Base-by-base conservation (phyloP, 2,329 filamentous ascomycete species). In the Gyromitra esculenta region DNA sequence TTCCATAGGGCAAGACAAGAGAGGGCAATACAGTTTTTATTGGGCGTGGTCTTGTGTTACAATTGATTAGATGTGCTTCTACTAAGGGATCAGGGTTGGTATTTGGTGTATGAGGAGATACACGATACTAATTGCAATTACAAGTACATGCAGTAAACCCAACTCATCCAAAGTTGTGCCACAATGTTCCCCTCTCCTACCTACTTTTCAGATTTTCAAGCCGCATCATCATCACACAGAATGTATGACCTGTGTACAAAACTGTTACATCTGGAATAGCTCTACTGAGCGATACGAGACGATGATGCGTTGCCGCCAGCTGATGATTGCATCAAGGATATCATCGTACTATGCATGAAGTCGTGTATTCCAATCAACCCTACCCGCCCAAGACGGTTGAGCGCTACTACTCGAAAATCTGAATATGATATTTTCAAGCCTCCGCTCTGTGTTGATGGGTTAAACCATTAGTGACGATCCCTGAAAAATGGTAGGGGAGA, bases 341-440 rank as follows among this genome's bases (percentile, higher is more conserved):
- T 93, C 88, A 96, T 93, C 0, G 92, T 94, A 80, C 90, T 92
- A 82, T 91, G 91, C 87, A 96, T 91, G 81, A 96, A 84, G 78
- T 90, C 87, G 15, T 88, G 87, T 39, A 95, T 86, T 0, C 93
- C 93, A 9, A 83, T 84, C 59, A 91, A 86, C 0, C 91, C 91
- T 68, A 87, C 87, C 5, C 84, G 85, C 75, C 91, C 90, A 77
- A 96, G 83, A 83, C 90, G 89, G 64, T 87, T 86, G 73, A 97
- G 84, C 77, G 95, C 90, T n/a, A 89, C 87, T 5, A 93, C 85
- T 74, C 91, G 87, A 82, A 94, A 97, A 64, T 92, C 89, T 80
- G 91, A 89, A 91, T 91, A 96, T 13, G 85, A 86, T 50, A 95
- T 82, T 65, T 84, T 85, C 35, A 93, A 82, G 0, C 93, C 93